phyloP scores from a whole-genome alignment of 2,329 filamentous ascomycete species.

The Aspergillus fischeri region DNA sequence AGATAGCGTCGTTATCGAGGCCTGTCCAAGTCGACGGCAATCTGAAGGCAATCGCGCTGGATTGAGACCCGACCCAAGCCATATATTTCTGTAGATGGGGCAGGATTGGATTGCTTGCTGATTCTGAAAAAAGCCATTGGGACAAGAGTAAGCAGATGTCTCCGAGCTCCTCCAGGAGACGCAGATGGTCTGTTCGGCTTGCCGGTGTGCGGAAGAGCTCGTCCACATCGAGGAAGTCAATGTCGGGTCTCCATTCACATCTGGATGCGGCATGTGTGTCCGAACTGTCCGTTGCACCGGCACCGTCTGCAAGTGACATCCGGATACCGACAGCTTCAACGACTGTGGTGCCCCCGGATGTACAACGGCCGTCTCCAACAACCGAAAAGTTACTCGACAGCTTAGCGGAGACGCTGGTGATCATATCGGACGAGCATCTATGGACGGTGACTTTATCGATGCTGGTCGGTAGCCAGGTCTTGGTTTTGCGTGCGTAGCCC shows the following conservation, averaged over 20 bases:
- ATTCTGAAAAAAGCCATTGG: not conserved
- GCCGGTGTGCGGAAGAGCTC: not conserved
- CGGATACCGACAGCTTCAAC: slow-evolving; percentile 5
- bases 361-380: not conserved
- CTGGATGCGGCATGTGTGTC: not conserved
- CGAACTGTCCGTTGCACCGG: not conserved
- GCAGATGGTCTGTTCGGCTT: not conserved
- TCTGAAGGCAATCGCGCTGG: not conserved
- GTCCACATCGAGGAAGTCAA: slow-evolving; percentile 6
- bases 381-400: not conserved
- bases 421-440: slow-evolving; percentile 5
- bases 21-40: not conserved
- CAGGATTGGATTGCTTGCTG: not conserved
- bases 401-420: not conserved
- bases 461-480: slow-evolving; percentile 16
- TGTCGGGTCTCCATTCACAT: slow-evolving; percentile 4
- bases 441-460: slow-evolving; percentile 18
- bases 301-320: not conserved
- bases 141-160: slow-evolving; percentile 1
- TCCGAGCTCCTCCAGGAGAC: not conserved
- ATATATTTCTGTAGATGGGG: slow-evolving; percentile 8
- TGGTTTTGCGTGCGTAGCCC: slow-evolving; percentile 11
- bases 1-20: not conserved
- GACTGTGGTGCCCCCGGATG: not conserved
- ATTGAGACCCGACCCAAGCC: slow-evolving; percentile 2